Percentiles rank a stretch among this genome's conserved stretches.
These are phyloP conservation scores for Penicillium roqueforti DNA, from an alignment of 495 filamentous ascomycete species.

Conservation along the genomic window DNA sequence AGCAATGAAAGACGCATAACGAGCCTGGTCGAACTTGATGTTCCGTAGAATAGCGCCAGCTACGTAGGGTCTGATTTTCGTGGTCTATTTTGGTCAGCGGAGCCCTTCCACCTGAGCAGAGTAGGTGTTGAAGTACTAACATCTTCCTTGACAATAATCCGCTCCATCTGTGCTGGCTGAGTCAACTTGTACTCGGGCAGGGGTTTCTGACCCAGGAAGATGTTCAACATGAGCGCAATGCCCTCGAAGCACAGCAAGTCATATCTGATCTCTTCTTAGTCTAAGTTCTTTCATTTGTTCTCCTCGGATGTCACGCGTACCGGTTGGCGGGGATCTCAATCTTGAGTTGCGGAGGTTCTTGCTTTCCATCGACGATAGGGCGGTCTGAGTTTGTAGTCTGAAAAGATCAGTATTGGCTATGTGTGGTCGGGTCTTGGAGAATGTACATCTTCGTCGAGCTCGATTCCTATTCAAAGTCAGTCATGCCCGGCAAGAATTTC, in stretches of 20 bases:
- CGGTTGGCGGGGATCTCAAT: constrained; percentile 98
- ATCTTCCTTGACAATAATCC: constrained; percentile 70
- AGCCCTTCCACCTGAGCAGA: not conserved
- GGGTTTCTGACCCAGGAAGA: constrained; percentile 73
- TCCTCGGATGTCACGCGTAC: constrained; percentile 32
- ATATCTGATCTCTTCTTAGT: constrained; percentile 60
- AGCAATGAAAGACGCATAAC: constrained; percentile 95
- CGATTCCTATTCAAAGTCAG: constrained; percentile 61
- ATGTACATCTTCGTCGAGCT: constrained; percentile 86
- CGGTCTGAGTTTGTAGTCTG: constrained; percentile 69
- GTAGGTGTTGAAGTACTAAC: constrained; percentile 33
- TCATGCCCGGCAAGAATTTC: constrained; percentile 27
- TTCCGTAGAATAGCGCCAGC: constrained; percentile 83
- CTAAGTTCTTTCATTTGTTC: not conserved
- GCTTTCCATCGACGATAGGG: constrained; percentile 68
- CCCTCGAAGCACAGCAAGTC: constrained; percentile 99
- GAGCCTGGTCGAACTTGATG: constrained; percentile 83
- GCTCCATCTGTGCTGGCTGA: constrained; percentile 68
- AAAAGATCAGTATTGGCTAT: not conserved
- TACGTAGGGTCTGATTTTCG: constrained; percentile 76
- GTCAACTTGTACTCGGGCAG: constrained; percentile 75
- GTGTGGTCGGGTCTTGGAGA: not conserved
- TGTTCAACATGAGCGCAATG: constrained; percentile 89
- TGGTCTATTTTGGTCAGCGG: constrained; percentile 49
- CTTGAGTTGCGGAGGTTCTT: constrained; percentile 89